phyloP scores from a whole-genome alignment of 352 stramenopile species.

The Peronospora tabacina region DNA sequence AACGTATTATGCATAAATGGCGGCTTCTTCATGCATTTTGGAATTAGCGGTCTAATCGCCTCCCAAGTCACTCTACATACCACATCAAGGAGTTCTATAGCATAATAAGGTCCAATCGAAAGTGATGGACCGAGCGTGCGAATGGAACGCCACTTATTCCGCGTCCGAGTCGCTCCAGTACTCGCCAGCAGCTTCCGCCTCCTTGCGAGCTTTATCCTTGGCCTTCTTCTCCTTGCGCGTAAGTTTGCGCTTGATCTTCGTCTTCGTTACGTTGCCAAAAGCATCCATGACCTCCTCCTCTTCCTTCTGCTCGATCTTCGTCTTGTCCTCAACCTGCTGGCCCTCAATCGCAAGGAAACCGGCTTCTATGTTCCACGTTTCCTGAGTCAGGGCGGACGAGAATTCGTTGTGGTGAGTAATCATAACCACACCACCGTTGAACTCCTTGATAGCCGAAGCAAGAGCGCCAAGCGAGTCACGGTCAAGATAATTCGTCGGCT shows the following conservation, averaged over 20 bases:
- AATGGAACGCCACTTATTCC: conserved; percentile 39
- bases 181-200: conserved; percentile 75
- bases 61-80: conserved; percentile 36
- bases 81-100: conserved; percentile 32
- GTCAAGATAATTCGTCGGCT: conserved; percentile 95
- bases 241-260: conserved; percentile 86
- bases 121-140: conserved; percentile 23
- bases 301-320: conserved; percentile 88
- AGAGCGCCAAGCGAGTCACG: conserved; percentile 94
- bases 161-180: conserved; percentile 80
- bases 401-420: conserved; percentile 98
- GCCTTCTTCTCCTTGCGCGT: conserved; percentile 87
- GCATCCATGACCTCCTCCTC: conserved; percentile 74
- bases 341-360: conserved; percentile 85
- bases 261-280: conserved; percentile 83
- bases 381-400: conserved; percentile 88
- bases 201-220: conserved; percentile 84
- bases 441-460: conserved; percentile 93
- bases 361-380: conserved; percentile 91
- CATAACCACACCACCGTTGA: conserved; percentile 96
- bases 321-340: conserved; percentile 80
- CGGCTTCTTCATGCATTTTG: conserved; percentile 26
- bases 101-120: conserved; percentile 38
- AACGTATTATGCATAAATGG: conserved; percentile 1
- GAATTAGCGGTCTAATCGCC: conserved; percentile 28